Conservation (phyloP, 179 eudicot species). For the Camellia oleifera region DNA sequence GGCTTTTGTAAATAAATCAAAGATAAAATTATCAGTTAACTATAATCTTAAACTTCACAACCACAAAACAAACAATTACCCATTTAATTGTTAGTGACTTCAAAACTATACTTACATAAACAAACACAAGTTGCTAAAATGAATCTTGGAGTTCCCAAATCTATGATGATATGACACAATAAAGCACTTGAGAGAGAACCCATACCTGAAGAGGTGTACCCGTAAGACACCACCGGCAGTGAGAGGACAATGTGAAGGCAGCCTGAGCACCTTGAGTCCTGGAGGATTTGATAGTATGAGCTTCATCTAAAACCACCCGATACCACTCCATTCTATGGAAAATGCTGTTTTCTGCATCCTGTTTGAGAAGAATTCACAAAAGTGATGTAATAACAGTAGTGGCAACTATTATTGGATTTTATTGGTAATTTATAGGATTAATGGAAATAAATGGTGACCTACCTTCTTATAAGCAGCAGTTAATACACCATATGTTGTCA, state of each 20-base stretch:
- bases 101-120: background rate
- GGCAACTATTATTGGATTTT: background rate
- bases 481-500: conserved; percentile 65
- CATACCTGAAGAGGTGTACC: conserved; percentile 60
- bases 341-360: conserved; percentile 46
- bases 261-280: conserved; percentile 58
- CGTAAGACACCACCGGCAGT: conserved; percentile 67
- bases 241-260: conserved; percentile 50
- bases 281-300: conserved; percentile 62
- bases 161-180: background rate
- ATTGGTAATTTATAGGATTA: background rate
- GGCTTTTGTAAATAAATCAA: background rate
- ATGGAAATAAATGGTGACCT: conserved; percentile 10
- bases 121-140: no score
- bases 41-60: background rate
- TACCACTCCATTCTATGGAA: conserved; percentile 57
- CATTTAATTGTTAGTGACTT: no score
- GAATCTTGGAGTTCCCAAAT: background rate
- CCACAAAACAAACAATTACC: background rate
- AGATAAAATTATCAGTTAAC: background rate
- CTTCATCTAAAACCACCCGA: conserved; percentile 68
- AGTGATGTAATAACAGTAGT: background rate
- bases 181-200: background rate
- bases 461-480: conserved; percentile 50
- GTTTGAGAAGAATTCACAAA: conserved; percentile 13